Evolutionary conservation across 176 grass and related monocot genomes (phyloP), one percentile per base, ranked within the genome.

Genomic region (Zoysia japonica): DNA sequence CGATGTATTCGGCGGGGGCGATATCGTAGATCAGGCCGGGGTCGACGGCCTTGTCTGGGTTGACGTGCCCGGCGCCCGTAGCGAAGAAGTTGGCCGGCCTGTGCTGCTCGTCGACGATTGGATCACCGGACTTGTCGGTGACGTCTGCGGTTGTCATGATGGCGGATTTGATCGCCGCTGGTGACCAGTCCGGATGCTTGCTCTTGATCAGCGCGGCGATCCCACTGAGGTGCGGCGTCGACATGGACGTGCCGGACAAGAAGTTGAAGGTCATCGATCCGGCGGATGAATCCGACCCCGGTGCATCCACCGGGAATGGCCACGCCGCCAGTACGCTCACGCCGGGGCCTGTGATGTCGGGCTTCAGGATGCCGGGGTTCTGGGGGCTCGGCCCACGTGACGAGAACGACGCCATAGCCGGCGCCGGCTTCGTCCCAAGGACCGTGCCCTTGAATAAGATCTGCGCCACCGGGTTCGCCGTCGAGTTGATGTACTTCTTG

Each of bases 71-170:
- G 5, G 86, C 78, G 15, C 88, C 85, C 0, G 66, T 64, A 59
- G 82, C 75, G 46, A 91, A 91, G 43, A 80, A 47, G 83, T 74
- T 45, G 1, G 91, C 88, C 11, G 40, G 4, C 38, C 4, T 1
- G 15, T n/a, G 28, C 61, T 76, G 86, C 72, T 90, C 88, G 47
- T 86, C 11, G 6, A 67, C 8, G 47, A 93, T 88, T 5, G 17
- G 70, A 1, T 45, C 71, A 6, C 83, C 70, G 4, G 68, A 52
- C 36, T 38, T 67, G 82, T 86, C 85, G 15, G 11, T 42, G 63
- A 11, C 3, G n/a, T 90, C 74, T 2, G 88, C 85, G 1, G 91
- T 91, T 3, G 88, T 94, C 91, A 94, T 91, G 68, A 91, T 94
- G 14, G 86, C 91, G 0, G 89, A 91, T 72, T 91, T 91, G 82